These are phyloP conservation scores for Ligustrum vulgare DNA, from an alignment of 257 asterid genomes.

Conservation along the genomic window DNA sequence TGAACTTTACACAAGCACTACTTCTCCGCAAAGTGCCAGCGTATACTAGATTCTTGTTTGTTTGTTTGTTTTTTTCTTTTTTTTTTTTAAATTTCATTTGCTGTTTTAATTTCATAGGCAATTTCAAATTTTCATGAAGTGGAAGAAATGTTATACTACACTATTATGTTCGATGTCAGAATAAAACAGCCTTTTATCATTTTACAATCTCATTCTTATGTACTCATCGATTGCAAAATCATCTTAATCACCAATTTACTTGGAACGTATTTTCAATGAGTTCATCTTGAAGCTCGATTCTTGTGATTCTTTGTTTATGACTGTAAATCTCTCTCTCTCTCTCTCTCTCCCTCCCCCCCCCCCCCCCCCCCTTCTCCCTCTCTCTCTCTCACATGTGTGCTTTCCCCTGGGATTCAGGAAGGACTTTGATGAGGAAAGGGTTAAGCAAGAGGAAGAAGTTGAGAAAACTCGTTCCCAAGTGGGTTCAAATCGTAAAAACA, in stretches of 20 bases:
- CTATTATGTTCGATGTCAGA: not conserved
- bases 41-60: not conserved
- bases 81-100: not conserved
- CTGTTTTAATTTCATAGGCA: not conserved
- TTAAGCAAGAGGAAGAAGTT: constrained; percentile 62
- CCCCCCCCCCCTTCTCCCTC: no score
- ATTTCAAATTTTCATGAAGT: not conserved
- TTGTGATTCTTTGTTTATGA: not conserved
- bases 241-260: not conserved
- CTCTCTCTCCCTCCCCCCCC: not conserved
- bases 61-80: not conserved
- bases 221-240: not conserved
- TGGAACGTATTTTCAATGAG: not conserved
- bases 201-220: not conserved
- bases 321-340: not conserved
- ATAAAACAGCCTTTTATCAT: not conserved
- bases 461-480: constrained; percentile 39
- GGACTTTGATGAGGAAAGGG: constrained; percentile 74
- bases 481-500: constrained; percentile 55
- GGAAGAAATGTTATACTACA: not conserved
- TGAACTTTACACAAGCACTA: not conserved
- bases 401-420: constrained; percentile 45
- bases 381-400: constrained; percentile 8
- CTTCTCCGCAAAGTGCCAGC: not conserved
- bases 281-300: not conserved